These are phyloP conservation scores for Fusarium sp. DNA, from an alignment of 2,329 filamentous ascomycete genomes.

Conservation along the genomic window DNA sequence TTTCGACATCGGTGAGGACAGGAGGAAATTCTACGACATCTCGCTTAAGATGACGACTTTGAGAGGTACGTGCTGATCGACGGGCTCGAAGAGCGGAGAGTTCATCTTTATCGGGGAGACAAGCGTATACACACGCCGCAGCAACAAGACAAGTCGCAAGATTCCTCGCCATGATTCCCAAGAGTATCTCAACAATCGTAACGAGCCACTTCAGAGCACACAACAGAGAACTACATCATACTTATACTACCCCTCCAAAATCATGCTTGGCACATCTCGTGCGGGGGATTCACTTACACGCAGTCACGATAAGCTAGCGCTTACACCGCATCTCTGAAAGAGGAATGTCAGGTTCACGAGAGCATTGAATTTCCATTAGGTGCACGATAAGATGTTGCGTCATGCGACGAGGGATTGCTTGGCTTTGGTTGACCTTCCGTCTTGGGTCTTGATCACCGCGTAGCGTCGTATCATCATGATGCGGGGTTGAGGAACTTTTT, in stretches of 20 bases:
- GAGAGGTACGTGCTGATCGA: not conserved
- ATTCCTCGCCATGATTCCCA: constrained; percentile 12
- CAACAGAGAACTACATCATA: not conserved
- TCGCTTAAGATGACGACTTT: constrained; percentile 14
- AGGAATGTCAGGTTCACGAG: constrained; percentile 20
- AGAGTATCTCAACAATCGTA: not conserved
- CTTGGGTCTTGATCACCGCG: constrained; percentile 14
- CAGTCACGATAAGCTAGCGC: constrained; percentile 12
- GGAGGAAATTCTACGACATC: constrained; percentile 7
- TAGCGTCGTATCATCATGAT: constrained; percentile 1
- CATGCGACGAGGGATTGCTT: constrained; percentile 17
- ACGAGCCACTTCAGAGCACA: rapidly evolving
- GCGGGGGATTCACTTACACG: constrained; percentile 7
- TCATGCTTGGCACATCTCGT: not conserved
- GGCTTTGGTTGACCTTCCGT: constrained; percentile 22
- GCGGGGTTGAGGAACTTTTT: not conserved
- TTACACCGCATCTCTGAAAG: constrained; percentile 30
- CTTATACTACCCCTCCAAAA: not conserved
- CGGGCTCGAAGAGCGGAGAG: constrained; percentile 5
- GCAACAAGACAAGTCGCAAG: constrained; percentile 17
- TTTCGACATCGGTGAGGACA: constrained; percentile 5
- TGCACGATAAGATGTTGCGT: constrained; percentile 27
- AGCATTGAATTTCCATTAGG: not conserved
- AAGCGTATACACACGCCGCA: constrained; percentile 28
- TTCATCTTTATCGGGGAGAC: constrained; percentile 27